Evolutionary conservation across 2,329 filamentous ascomycete genomes (phyloP).

Genomic region (Cercospora berteroae): DNA sequence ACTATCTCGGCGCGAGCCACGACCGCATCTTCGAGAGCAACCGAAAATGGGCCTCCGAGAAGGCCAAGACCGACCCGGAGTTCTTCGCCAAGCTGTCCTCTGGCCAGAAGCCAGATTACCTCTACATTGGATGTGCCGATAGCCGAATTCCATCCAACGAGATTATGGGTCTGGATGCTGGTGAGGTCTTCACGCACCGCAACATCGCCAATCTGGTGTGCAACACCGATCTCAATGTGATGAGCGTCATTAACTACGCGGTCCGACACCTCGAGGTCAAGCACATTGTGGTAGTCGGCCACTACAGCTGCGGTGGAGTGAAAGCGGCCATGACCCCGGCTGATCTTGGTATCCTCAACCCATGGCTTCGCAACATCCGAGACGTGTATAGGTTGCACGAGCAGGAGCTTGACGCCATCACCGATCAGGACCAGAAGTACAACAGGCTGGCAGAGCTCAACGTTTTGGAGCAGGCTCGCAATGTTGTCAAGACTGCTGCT

Average conservation of each 20-base stretch:
- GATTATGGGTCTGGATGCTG: slow-evolving; percentile 71
- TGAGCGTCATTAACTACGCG: slow-evolving; percentile 76
- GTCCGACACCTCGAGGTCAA: slow-evolving; percentile 67
- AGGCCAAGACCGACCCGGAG: slow-evolving; percentile 62
- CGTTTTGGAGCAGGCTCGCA: slow-evolving; percentile 17
- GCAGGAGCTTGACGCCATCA: slow-evolving; percentile 14
- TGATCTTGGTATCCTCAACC: slow-evolving; percentile 57
- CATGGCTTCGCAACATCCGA: slow-evolving; percentile 58
- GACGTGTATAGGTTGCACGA: slow-evolving; percentile 23
- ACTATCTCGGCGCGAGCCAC: slow-evolving; percentile 14
- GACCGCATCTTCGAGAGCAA: slow-evolving; percentile 59
- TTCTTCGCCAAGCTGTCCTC: slow-evolving; percentile 66
- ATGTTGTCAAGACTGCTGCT: slow-evolving; percentile 20
- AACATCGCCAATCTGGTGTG: slow-evolving; percentile 83
- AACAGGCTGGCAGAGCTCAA: slow-evolving; percentile 18
- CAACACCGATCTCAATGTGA: slow-evolving; percentile 69
- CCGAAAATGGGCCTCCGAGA: slow-evolving; percentile 66
- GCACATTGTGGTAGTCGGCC: slow-evolving; percentile 59
- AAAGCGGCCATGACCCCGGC: slow-evolving; percentile 54
- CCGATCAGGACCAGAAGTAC: slow-evolving; percentile 17
- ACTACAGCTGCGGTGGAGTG: slow-evolving; percentile 59
- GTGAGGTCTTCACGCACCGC: slow-evolving; percentile 82
- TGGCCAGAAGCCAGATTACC: slow-evolving; percentile 64
- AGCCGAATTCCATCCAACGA: slow-evolving; percentile 79
- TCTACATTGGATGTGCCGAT: slow-evolving; percentile 85